A percentile compares a stretch with the other conserved stretches of the same genome.
These are phyloP conservation scores for Borealophlyctis nickersoniae DNA, from an alignment of 192 early-diverging fungal species.

Conservation along the genomic window DNA sequence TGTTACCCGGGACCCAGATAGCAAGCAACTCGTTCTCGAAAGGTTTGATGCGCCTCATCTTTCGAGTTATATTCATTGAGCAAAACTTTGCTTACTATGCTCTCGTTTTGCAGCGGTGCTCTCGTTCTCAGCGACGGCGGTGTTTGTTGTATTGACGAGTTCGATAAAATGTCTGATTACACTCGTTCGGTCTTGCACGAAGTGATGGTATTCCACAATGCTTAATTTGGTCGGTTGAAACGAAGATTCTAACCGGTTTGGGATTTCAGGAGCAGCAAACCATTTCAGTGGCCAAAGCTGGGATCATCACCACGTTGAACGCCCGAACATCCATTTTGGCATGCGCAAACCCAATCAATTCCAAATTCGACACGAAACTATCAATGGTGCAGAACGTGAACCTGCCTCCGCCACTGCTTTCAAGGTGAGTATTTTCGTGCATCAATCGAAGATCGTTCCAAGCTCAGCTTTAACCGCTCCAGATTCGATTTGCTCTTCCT, in stretches of 20 bases:
- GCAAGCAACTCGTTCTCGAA: conserved; percentile 92
- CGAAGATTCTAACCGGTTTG: conserved; percentile 4
- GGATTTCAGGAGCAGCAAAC: conserved; percentile 88
- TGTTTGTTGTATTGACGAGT: conserved; percentile 97
- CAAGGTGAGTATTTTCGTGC: conserved; percentile 52
- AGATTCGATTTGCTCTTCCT: conserved; percentile 93
- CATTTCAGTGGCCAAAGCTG: conserved; percentile 96
- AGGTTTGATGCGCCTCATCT: conserved; percentile 43
- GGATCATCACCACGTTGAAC: conserved; percentile 96
- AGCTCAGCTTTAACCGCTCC: neutral
- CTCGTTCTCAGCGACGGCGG: conserved; percentile 94
- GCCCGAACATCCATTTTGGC: conserved; percentile 94
- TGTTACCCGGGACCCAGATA: conserved; percentile 91
- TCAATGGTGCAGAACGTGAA: conserved; percentile 86
- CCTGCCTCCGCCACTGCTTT: conserved; percentile 88
- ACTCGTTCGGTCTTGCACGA: conserved; percentile 94
- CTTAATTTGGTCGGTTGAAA: conserved; percentile 15
- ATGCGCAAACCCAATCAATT: conserved; percentile 90
- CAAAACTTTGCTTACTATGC: neutral
- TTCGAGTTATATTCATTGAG: neutral
- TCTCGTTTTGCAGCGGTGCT: conserved; percentile 80
- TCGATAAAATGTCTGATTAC: conserved; percentile 97
- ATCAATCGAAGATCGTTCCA: neutral
- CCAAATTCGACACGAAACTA: conserved; percentile 78
- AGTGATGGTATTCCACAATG: conserved; percentile 70